A percentile compares a stretch with the other conserved stretches of the same genome.
Evolutionary conservation across 306 rosid species (phyloP).

Genomic region (Gleditsia sinensis): DNA sequence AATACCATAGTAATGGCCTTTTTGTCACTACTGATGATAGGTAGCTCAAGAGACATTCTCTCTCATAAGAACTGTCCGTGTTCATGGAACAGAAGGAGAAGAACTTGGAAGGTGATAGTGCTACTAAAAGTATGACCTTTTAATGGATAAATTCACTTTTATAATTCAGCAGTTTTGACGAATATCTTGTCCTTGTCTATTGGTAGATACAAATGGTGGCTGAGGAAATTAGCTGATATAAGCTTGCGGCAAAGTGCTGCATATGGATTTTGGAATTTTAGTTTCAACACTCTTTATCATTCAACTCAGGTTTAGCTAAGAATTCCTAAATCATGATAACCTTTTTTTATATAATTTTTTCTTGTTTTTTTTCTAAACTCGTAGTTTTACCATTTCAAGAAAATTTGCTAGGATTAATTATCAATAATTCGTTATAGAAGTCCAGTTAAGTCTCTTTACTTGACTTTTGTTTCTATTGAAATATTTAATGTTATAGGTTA

Average conservation of each 20-base stretch:
- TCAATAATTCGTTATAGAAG: not conserved
- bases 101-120: constrained; percentile 76
- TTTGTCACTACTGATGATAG: constrained; percentile 43
- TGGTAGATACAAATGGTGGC: constrained; percentile 79
- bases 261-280: constrained; percentile 83
- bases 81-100: constrained; percentile 86
- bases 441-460: constrained; percentile 27
- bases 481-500: constrained; percentile 55
- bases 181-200: constrained; percentile 25
- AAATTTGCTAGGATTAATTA: constrained; percentile 8
- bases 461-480: constrained; percentile 42
- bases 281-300: constrained; percentile 86
- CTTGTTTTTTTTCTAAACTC: constrained; percentile 20
- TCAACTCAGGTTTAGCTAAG: constrained; percentile 75
- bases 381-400: not conserved
- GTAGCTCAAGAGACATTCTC: constrained; percentile 97
- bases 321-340: constrained; percentile 8
- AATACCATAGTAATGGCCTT: constrained; percentile 2
- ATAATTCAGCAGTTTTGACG: constrained; percentile 30
- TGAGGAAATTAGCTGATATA: constrained; percentile 78
- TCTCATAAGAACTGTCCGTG: constrained; percentile 90
- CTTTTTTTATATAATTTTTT: not conserved
- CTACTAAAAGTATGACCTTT: constrained; percentile 12
- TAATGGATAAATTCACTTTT: constrained; percentile 10
- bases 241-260: constrained; percentile 93